Base-by-base conservation (phyloP, 2,329 filamentous ascomycete species). In the Xylariaceae sp. region DNA sequence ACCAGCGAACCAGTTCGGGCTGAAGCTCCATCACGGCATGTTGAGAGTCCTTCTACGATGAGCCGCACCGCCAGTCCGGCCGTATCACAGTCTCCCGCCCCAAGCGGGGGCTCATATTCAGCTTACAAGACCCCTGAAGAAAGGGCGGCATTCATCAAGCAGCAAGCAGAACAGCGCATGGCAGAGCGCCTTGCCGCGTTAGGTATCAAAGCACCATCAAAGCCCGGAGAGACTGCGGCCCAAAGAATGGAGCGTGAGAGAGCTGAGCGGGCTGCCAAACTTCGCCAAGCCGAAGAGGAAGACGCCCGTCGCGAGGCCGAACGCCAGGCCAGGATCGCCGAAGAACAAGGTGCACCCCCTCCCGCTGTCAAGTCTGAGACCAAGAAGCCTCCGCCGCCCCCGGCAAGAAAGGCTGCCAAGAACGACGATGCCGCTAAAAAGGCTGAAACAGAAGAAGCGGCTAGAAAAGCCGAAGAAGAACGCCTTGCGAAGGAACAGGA, bases 121-220 rank as follows among this genome's bases (percentile, higher is more conserved):
- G 77, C 87, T 4, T 94, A 92, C 61, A 87, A 85, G 64, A 95
- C 89, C 0, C 84, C 89, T 1, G 89, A 97, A 62, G 90, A 98
- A 56, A 80, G 92, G 39, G 88, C 94, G 24, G 88, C 90, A 4
- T 95, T 94, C 56, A 96, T 97, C 58, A 94, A 94, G 61, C 89
- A 96, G 61, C 90, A 96, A 61, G 94, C 92, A 7, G 89, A 97
- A 61, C 87, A 90, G 59, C 86, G 90, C 43, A 97, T 98, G 84
- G 90, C 92, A 24, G 92, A 97, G 63, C 83, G 92, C 44, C 77
- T 98, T 55, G 92, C 92, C 44, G 90, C 90, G 32, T 76, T 97
- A 45, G 92, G 92, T 24, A 84, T 98, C 59, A 94, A 88, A 61
- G 81, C 88, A 19, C 83, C 86, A 5, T 71, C 73, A 13, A 94